phyloP scores from a whole-genome alignment of 192 early-diverging fungal genomes.

The Gryganskiella cystojenkinii region DNA sequence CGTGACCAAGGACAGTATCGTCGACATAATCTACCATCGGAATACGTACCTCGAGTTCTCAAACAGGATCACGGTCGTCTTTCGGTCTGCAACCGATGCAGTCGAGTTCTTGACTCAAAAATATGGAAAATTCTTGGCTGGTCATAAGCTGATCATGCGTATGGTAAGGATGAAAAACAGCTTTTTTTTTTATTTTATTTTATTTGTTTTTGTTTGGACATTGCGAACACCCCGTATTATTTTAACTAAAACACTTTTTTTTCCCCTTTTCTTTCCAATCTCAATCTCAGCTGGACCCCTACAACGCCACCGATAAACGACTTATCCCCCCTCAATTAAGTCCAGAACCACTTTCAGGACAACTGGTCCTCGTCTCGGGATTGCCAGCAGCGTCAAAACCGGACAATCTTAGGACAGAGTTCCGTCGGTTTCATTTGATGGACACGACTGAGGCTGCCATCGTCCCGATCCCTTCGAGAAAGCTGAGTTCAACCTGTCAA shows the following conservation, averaged over 20 bases:
- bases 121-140: slow-evolving; percentile 39
- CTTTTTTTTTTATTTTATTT: not conserved
- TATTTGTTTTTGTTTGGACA: not conserved
- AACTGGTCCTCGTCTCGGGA: slow-evolving; percentile 39
- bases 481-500: slow-evolving; percentile 23
- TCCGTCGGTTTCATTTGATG: slow-evolving; percentile 48
- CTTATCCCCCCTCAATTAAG: slow-evolving; percentile 23
- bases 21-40: slow-evolving; percentile 39
- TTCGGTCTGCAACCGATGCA: slow-evolving; percentile 47
- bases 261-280: not conserved
- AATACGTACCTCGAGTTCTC: slow-evolving; percentile 43
- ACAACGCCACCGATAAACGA: slow-evolving; percentile 27
- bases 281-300: slow-evolving; percentile 39
- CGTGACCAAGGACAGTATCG: slow-evolving; percentile 24
- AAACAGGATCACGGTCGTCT: slow-evolving; percentile 35
- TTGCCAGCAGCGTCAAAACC: slow-evolving; percentile 35
- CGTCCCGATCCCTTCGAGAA: slow-evolving; percentile 30
- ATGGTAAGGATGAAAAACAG: slow-evolving; percentile 20
- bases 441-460: slow-evolving; percentile 51
- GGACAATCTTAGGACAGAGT: slow-evolving; percentile 40
- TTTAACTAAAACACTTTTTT: not conserved
- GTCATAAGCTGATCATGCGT: slow-evolving; percentile 35
- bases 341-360: slow-evolving; percentile 35
- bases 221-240: not conserved
- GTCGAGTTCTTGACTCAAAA: slow-evolving; percentile 43